Percentiles rank a stretch among this genome's conserved stretches.
Evolutionary conservation across 2,329 filamentous ascomycete species (phyloP).

Genomic region (Teratosphaeria zuluensis): DNA sequence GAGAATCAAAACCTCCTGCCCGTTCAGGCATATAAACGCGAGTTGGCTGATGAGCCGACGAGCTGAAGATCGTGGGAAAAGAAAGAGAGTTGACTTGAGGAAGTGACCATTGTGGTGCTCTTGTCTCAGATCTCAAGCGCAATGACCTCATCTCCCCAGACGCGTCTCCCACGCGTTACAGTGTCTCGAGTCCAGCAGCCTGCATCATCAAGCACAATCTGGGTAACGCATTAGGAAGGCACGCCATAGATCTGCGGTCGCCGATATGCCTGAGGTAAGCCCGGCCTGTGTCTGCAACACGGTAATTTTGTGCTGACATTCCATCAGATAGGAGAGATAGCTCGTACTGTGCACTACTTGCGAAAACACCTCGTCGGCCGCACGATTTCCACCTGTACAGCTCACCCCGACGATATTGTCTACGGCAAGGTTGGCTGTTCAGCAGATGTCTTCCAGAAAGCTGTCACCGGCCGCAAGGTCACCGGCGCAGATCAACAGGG

Average conservation of each 20-base stretch:
- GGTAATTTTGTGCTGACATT: not conserved
- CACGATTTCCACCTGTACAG: slow-evolving; percentile 59
- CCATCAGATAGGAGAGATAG: slow-evolving; percentile 49
- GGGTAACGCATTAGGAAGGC: not conserved
- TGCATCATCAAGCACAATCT: not conserved
- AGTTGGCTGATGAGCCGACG: not conserved
- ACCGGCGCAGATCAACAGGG: slow-evolving; percentile 70
- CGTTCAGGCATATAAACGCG: not conserved
- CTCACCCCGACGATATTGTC: slow-evolving; percentile 71
- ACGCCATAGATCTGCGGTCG: not conserved
- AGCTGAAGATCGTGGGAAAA: not conserved
- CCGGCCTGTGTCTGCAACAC: not conserved
- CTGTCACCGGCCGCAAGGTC: slow-evolving; percentile 65
- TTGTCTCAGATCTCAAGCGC: not conserved
- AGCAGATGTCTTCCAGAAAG: slow-evolving; percentile 61
- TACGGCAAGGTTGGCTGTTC: slow-evolving; percentile 86
- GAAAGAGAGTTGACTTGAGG: not conserved
- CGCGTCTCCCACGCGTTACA: not conserved
- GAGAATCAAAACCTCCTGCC: not conserved
- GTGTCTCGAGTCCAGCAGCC: too few relatives aligned
- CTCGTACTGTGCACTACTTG: slow-evolving; percentile 77
- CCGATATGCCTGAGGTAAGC: slow-evolving; percentile 7
- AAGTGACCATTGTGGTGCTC: not conserved
- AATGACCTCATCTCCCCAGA: not conserved
- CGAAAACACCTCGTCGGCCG: slow-evolving; percentile 76